phyloP scores from a whole-genome alignment of 139 green algal genomes.

The Mychonastes homosphaera region DNA sequence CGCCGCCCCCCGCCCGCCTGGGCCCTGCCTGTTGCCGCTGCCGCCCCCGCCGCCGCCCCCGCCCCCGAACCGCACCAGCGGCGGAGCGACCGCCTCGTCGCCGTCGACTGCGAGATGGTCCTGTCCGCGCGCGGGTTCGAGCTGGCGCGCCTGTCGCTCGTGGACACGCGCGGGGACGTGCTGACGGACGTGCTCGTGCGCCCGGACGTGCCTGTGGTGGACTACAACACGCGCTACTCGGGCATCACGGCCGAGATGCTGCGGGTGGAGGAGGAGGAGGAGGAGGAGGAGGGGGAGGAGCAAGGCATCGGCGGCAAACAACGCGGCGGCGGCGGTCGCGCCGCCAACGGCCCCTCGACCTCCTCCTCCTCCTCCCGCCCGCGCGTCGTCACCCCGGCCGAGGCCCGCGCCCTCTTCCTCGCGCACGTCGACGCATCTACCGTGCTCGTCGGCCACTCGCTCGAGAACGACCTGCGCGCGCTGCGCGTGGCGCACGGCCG shows the following conservation, averaged over 20 bases:
- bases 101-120: constrained; percentile 84
- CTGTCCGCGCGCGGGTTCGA: constrained; percentile 55
- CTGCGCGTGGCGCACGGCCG: constrained; percentile 31
- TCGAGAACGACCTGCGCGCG: constrained; percentile 79
- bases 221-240: constrained; percentile 81
- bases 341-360: too few relatives aligned
- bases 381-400: too few relatives aligned
- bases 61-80: neutral
- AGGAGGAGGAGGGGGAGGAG: too few relatives aligned
- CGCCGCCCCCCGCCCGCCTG: too few relatives aligned
- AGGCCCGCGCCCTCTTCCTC: too few relatives aligned
- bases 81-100: constrained; percentile 37
- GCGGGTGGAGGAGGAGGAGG: constrained; percentile 49
- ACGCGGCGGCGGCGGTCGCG: too few relatives aligned
- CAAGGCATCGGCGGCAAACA: too few relatives aligned
- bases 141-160: constrained; percentile 53
- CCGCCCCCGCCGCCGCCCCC: neutral
- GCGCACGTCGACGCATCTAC: constrained; percentile 46
- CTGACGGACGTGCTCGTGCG: constrained; percentile 75
- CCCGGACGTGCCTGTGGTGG: constrained; percentile 62
- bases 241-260: constrained; percentile 75
- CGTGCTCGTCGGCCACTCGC: constrained; percentile 79
- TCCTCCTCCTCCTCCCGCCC: too few relatives aligned
- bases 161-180: constrained; percentile 33
- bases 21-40: neutral